Conservation (phyloP, 2,329 filamentous ascomycete genomes). For the Biscogniauxia sp. region DNA sequence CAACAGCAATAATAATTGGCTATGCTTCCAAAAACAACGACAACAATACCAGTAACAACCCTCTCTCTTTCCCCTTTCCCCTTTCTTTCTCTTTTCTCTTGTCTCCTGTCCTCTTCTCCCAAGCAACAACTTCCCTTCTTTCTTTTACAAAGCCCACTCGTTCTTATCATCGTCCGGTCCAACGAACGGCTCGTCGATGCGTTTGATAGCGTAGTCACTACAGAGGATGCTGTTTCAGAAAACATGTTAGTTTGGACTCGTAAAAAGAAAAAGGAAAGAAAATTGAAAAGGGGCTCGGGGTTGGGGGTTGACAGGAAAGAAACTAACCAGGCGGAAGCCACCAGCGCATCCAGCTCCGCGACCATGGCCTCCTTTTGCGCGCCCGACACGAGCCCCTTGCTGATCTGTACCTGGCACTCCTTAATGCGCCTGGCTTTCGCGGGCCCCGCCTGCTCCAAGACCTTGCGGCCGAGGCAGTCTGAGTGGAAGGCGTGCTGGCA, state of each 20-base stretch:
- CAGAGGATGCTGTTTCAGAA: conserved; percentile 70
- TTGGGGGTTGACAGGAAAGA: too few relatives aligned
- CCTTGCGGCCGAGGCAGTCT: conserved; percentile 84
- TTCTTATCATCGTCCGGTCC: conserved; percentile 66
- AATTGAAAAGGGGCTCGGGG: not conserved
- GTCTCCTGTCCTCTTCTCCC: too few relatives aligned
- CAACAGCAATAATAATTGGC: too few relatives aligned
- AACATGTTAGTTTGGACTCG: conserved; percentile 15
- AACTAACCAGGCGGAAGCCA: conserved; percentile 81
- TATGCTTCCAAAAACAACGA: too few relatives aligned
- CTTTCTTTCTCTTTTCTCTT: too few relatives aligned
- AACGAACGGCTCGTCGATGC: conserved; percentile 91
- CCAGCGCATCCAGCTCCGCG: conserved; percentile 84
- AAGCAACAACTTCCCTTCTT: not conserved
- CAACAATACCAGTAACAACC: too few relatives aligned
- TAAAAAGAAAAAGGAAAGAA: not conserved
- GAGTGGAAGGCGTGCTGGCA: conserved; percentile 98
- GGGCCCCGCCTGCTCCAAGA: conserved; percentile 76
- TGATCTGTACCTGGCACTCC: conserved; percentile 81
- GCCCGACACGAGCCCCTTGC: conserved; percentile 68
- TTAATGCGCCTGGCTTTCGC: conserved; percentile 76
- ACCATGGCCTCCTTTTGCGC: conserved; percentile 77
- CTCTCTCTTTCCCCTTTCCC: too few relatives aligned
- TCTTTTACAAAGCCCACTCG: conserved; percentile 70
- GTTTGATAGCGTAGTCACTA: conserved; percentile 90